Conservation (phyloP, 129 eudicot species). For the Ambrosia trifida region DNA sequence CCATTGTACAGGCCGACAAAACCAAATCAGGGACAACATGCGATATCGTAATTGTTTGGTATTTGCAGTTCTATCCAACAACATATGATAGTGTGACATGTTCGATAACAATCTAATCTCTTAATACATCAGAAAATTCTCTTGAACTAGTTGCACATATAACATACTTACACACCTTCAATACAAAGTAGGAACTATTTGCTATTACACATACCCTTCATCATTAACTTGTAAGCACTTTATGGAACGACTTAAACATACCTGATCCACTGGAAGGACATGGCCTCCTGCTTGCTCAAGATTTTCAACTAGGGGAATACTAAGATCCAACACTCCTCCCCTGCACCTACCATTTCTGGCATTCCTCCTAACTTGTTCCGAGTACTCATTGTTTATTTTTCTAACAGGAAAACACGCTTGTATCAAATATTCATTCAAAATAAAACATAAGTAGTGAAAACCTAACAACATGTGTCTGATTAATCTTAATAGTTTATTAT, state of each 20-base stretch:
- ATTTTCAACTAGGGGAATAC: constrained; percentile 54
- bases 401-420: neutral
- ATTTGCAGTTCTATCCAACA: too few species aligned
- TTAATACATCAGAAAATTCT: neutral
- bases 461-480: neutral
- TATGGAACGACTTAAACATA: too few species aligned
- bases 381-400: constrained; percentile 50
- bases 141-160: too few species aligned
- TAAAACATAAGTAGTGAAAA: neutral
- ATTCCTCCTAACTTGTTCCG: constrained; percentile 36
- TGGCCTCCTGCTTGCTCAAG: constrained; percentile 45
- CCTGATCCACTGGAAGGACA: constrained; percentile 25
- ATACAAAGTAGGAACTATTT: too few species aligned
- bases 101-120: neutral
- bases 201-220: too few species aligned
- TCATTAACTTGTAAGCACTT: too few species aligned
- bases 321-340: constrained; percentile 56
- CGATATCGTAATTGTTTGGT: too few species aligned
- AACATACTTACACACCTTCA: too few species aligned
- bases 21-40: too few species aligned
- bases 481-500: neutral
- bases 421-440: constrained; percentile 11
- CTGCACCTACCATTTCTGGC: constrained; percentile 44
- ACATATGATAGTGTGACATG: neutral
- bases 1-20: too few species aligned